Evolutionary conservation across 495 filamentous ascomycete genomes (phyloP), one percentile per base, ranked within the genome.

Genomic region (Daldinia loculata): DNA sequence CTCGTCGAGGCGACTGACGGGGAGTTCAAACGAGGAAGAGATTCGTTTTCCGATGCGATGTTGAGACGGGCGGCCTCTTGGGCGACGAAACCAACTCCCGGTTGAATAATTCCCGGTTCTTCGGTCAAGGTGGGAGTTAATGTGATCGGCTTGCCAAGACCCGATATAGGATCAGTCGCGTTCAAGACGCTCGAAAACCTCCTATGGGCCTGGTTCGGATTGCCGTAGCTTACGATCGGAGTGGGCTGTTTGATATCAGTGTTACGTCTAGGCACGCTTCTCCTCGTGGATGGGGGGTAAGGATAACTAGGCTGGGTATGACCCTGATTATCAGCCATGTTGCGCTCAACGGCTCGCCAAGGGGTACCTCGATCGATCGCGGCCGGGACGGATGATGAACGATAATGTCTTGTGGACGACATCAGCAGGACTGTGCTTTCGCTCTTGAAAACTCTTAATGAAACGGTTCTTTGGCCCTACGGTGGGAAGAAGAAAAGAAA

Each of bases 281-380:
- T 77, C 63, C 65, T 69, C 22, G 57, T 30, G 6, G 52, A n/a
- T 8, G 34, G 24, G 26, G 41, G 70, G 57, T 63, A 79, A 50
- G 53, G 74, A 66, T 43, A 63, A 57, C 56, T 72, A 29, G 50
- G 72, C 45, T 56, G 60, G 22, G 51, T 69, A 56, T 62, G 74
- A 38, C 59, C 64, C 38, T 66, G 66, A 12, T 75, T 67, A 17
- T 77, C 75, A 50, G 76, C 77, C 55, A 76, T 75, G 41, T 74
- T 63, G 38, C 73, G 67, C 14, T 74, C 72, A 34, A 36, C 41
- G 19, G 45, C 41, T 39, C 38, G 60, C 61, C 76, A 71, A 68
- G 43, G 56, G 32, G 58, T 27, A 59, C 26, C 61, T 73, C 70
- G 70, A 73, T 73, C 70, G 61, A 69, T 48, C n/a, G 66, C 61